phyloP scores from a whole-genome alignment of 2,329 filamentous ascomycete species.

The Cladosporium sp. region DNA sequence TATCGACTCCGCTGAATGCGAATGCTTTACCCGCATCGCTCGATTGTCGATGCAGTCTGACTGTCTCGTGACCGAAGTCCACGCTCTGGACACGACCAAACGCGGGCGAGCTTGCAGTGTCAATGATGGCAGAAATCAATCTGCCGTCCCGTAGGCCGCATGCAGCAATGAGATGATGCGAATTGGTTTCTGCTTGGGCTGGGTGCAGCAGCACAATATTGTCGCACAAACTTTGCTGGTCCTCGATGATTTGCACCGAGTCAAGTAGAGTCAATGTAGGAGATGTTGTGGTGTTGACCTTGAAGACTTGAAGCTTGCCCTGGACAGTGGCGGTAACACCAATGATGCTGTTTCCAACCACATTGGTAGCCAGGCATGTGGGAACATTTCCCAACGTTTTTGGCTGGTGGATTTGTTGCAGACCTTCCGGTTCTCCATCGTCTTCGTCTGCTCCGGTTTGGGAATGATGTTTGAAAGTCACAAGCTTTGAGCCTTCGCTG shows the following conservation, averaged over 20 bases:
- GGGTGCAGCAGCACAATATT: slow-evolving; percentile 20
- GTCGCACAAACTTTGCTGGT: slow-evolving; percentile 20
- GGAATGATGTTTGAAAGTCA: neutral
- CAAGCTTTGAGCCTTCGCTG: slow-evolving; percentile 12
- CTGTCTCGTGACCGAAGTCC: slow-evolving; percentile 23
- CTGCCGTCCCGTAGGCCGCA: slow-evolving; percentile 30
- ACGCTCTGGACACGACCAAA: slow-evolving; percentile 15
- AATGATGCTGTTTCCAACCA: slow-evolving; percentile 4
- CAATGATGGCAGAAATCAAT: slow-evolving; percentile 18
- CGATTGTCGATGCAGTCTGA: slow-evolving; percentile 20
- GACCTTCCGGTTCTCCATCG: neutral
- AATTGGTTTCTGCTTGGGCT: too few relatives aligned
- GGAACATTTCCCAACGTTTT: slow-evolving; percentile 8
- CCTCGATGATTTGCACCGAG: neutral
- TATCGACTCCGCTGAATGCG: slow-evolving; percentile 24
- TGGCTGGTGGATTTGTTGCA: neutral
- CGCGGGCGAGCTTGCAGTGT: neutral
- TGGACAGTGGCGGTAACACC: slow-evolving; percentile 15
- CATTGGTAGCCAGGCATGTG: slow-evolving; percentile 14
- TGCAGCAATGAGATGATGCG: slow-evolving; percentile 15
- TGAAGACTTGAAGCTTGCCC: slow-evolving; percentile 15
- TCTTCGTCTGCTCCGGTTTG: neutral
- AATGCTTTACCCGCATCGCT: slow-evolving; percentile 17
- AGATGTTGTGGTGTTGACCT: neutral
- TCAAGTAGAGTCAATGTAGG: neutral